Percentiles rank a stretch among this genome's conserved stretches.
Evolutionary conservation across 164 flowering plant species (phyloP).

Genomic region (Dillenia suffruticosa): DNA sequence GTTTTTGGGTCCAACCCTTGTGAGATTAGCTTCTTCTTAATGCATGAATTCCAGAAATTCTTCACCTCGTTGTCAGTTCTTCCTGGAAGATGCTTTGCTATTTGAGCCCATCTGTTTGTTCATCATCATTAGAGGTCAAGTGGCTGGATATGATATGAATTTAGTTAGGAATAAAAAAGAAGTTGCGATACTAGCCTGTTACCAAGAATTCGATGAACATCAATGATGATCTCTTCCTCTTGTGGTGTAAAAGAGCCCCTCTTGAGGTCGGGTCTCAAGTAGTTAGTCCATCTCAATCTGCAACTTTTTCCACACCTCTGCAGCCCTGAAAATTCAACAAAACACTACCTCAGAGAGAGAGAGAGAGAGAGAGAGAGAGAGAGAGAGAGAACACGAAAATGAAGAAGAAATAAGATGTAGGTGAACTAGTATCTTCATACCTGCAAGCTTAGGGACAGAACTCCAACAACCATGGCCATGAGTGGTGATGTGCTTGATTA

Average conservation of each 20-base stretch:
- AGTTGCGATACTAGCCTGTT: conserved; percentile 22
- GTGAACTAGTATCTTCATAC: conserved; percentile 2
- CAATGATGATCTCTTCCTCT: conserved; percentile 38
- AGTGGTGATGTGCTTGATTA: conserved; percentile 27
- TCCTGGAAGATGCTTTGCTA: conserved; percentile 66
- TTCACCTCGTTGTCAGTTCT: conserved; percentile 72
- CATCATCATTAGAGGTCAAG: background rate
- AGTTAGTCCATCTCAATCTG: conserved; percentile 44
- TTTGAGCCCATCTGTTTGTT: conserved; percentile 54
- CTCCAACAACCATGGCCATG: conserved; percentile 49
- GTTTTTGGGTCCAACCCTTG: conserved; percentile 68
- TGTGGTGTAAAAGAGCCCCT: conserved; percentile 39
- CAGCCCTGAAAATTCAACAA: conserved; percentile 21
- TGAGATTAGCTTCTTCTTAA: conserved; percentile 59
- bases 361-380: background rate
- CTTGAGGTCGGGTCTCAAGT: conserved; percentile 41
- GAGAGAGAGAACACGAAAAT: background rate
- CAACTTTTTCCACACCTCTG: conserved; percentile 51
- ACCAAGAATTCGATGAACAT: conserved; percentile 40
- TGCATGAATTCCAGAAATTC: conserved; percentile 72
- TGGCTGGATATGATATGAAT: background rate
- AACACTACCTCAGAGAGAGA: background rate
- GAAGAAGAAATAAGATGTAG: background rate
- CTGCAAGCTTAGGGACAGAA: conserved; percentile 39
- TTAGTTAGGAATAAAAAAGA: background rate